These are phyloP conservation scores for Aspergillus amoenus DNA, from an alignment of 2,329 filamentous ascomycete genomes.

Conservation along the genomic window DNA sequence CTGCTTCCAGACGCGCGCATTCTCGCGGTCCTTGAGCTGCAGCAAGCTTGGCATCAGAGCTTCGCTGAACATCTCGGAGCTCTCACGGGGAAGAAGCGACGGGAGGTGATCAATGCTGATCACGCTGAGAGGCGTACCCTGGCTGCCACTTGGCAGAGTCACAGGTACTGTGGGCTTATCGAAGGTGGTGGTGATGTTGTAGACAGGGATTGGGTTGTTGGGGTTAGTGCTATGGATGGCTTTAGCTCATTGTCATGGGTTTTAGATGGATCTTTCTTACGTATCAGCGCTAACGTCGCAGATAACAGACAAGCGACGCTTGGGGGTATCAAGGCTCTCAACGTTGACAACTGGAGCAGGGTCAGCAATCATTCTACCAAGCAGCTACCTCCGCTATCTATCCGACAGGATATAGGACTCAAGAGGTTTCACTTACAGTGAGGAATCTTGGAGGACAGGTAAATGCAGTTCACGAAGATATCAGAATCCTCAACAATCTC, in stretches of 20 bases:
- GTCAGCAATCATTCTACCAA: neutral
- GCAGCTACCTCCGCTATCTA: neutral
- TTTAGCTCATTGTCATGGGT: neutral
- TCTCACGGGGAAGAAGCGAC: slow-evolving; percentile 79
- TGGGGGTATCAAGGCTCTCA: slow-evolving; percentile 64
- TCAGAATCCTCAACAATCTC: slow-evolving; percentile 70
- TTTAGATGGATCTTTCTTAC: slow-evolving; percentile 21
- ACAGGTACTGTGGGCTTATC: slow-evolving; percentile 81
- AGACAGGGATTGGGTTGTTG: slow-evolving; percentile 65
- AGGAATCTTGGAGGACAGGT: slow-evolving; percentile 74
- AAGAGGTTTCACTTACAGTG: slow-evolving; percentile 50
- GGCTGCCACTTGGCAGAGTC: slow-evolving; percentile 50
- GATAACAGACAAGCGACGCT: slow-evolving; percentile 74
- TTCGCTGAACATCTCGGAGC: slow-evolving; percentile 78
- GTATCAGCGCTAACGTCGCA: slow-evolving; percentile 65
- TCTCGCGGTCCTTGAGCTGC: slow-evolving; percentile 72
- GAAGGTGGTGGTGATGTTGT: slow-evolving; percentile 82
- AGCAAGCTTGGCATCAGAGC: slow-evolving; percentile 76
- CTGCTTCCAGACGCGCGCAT: slow-evolving; percentile 73
- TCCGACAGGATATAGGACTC: neutral
- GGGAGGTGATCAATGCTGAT: slow-evolving; percentile 89
- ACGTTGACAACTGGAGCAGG: slow-evolving; percentile 60
- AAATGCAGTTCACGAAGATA: slow-evolving; percentile 87
- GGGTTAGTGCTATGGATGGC: slow-evolving; percentile 43
- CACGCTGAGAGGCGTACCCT: slow-evolving; percentile 65